Conservation (phyloP, 1,139 yeast genomes). For the Saccharomyces hybrid region DNA sequence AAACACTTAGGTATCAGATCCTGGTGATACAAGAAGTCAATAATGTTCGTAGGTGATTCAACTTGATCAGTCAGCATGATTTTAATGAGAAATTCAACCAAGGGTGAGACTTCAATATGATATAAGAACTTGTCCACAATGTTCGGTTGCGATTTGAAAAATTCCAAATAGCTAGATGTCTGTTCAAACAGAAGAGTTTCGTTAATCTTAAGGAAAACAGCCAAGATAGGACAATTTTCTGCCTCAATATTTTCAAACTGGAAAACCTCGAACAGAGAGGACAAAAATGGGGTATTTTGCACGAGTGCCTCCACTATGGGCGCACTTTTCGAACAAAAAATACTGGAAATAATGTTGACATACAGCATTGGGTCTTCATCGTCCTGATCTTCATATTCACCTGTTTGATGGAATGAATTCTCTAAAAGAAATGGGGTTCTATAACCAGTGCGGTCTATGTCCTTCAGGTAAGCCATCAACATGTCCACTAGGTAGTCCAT, state of each 20-base stretch:
- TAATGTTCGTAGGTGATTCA: constrained; percentile 56
- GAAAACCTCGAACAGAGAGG: not conserved
- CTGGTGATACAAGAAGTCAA: constrained; percentile 48
- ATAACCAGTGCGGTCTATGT: not conserved
- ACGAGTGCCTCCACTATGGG: not conserved
- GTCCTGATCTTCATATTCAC: not conserved
- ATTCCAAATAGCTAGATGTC: constrained; percentile 45
- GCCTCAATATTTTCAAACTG: constrained; percentile 30
- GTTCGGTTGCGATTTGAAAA: constrained; percentile 41
- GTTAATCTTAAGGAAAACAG: constrained; percentile 84
- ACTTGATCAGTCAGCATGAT: constrained; percentile 57
- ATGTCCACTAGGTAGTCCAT: constrained; percentile 26
- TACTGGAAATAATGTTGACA: not conserved
- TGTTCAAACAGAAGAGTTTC: constrained; percentile 87
- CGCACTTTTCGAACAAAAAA: not conserved
- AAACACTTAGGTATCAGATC: constrained; percentile 44
- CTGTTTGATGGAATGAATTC: not conserved
- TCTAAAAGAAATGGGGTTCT: not conserved
- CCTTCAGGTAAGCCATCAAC: constrained; percentile 13
- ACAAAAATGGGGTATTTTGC: not conserved
- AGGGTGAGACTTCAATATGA: constrained; percentile 49
- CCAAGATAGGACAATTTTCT: constrained; percentile 40
- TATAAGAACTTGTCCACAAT: constrained; percentile 47
- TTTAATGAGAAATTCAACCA: constrained; percentile 67
- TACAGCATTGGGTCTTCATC: not conserved